phyloP scores from a whole-genome alignment of 192 early-diverging fungal species.

The Dissophora globulifera region DNA sequence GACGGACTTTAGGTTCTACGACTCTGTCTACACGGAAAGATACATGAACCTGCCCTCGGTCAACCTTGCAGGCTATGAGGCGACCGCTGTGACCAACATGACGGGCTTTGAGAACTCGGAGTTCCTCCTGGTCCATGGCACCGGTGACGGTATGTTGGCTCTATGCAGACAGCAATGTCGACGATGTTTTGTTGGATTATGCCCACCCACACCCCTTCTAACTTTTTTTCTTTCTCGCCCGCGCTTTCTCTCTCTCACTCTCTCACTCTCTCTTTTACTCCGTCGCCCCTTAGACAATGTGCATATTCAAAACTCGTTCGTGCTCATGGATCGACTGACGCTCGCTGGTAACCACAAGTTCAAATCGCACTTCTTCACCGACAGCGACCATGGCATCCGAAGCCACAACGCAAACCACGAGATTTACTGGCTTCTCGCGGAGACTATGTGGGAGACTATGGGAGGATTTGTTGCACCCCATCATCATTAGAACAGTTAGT shows the following conservation, averaged over 20 bases:
- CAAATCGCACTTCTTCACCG: slow-evolving; percentile 89
- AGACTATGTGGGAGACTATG: slow-evolving; percentile 42
- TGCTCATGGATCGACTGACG: slow-evolving; percentile 82
- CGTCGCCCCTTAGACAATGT: slow-evolving; percentile 62
- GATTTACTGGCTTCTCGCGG: slow-evolving; percentile 37
- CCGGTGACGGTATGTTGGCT: slow-evolving; percentile 81
- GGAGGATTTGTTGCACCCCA: slow-evolving; percentile 43
- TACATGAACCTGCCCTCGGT: slow-evolving; percentile 91
- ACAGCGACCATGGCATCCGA: slow-evolving; percentile 90
- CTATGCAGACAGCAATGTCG: too few relatives aligned
- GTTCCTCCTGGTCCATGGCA: slow-evolving; percentile 91
- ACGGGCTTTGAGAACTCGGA: slow-evolving; percentile 80
- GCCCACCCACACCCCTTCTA: too few relatives aligned
- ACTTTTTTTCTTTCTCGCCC: too few relatives aligned
- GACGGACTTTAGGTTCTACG: slow-evolving; percentile 81
- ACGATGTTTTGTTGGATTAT: too few relatives aligned
- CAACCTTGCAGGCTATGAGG: slow-evolving; percentile 83
- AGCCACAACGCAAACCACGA: slow-evolving; percentile 79
- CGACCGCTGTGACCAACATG: slow-evolving; percentile 81
- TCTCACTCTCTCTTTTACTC: background rate
- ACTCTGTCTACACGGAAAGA: slow-evolving; percentile 96
- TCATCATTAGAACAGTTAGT: slow-evolving; percentile 24
- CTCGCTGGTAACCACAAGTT: slow-evolving; percentile 77
- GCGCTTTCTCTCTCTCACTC: too few relatives aligned
- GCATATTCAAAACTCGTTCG: slow-evolving; percentile 91